Percentiles rank a stretch among this genome's conserved stretches.
phyloP scores from a whole-genome alignment of 805 yeast genomes.

The Blastobotrys attinorum region DNA sequence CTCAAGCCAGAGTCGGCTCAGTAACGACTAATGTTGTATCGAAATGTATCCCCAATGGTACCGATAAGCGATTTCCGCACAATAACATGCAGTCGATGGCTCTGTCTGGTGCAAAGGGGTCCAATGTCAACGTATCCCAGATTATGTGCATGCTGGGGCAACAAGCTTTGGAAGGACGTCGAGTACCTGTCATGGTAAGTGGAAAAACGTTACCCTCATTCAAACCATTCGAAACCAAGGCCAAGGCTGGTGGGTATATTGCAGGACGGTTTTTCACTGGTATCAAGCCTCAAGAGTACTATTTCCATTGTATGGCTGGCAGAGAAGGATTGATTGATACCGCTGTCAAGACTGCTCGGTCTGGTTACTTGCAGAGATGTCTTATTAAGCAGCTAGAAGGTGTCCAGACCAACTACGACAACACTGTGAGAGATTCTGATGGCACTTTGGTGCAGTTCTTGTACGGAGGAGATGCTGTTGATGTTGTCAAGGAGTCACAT shows the following conservation, averaged over 20 bases:
- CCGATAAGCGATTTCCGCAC: slow-evolving; percentile 90
- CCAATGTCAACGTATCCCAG: slow-evolving; percentile 96
- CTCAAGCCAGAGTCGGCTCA: slow-evolving; percentile 85
- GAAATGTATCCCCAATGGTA: slow-evolving; percentile 91
- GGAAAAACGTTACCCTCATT: slow-evolving; percentile 97
- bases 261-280: slow-evolving; percentile 97
- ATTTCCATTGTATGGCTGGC: slow-evolving; percentile 99
- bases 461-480: slow-evolving; percentile 96
- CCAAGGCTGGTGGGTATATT: slow-evolving; percentile 97
- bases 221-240: slow-evolving; percentile 93
- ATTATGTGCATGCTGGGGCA: slow-evolving; percentile 99
- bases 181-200: slow-evolving; percentile 98
- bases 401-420: slow-evolving; percentile 88
- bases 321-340: slow-evolving; percentile 99
- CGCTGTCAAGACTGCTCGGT: slow-evolving; percentile 96
- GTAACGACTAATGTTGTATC: slow-evolving; percentile 93
- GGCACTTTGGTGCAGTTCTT: slow-evolving; percentile 90
- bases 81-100: slow-evolving; percentile 99
- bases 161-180: slow-evolving; percentile 97
- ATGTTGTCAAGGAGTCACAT: slow-evolving; percentile 89
- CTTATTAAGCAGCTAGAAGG: slow-evolving; percentile 97
- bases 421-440: slow-evolving; percentile 91
- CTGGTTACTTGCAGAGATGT: slow-evolving; percentile 98
- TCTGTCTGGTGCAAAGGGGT: slow-evolving; percentile 97
- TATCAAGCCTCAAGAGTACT: slow-evolving; percentile 95